phyloP scores from a whole-genome alignment of 176 grass and related monocot genomes.

The Phoenix dactylifera region DNA sequence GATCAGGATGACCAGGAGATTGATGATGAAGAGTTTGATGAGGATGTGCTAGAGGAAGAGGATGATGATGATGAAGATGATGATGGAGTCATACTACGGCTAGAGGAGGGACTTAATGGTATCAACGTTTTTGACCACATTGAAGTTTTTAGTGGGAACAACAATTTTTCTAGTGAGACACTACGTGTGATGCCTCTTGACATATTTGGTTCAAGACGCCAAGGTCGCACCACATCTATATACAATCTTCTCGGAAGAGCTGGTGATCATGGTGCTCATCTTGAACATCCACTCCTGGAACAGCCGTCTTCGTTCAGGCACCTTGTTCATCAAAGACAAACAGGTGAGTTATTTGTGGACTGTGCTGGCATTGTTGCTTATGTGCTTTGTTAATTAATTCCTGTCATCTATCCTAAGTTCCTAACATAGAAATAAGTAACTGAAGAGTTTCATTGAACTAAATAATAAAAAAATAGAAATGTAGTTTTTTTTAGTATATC shows the following conservation, averaged over 20 bases:
- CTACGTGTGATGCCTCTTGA: constrained; percentile 92
- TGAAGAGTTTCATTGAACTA: too few species aligned
- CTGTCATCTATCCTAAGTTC: too few species aligned
- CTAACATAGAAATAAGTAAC: too few species aligned
- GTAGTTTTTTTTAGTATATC: too few species aligned
- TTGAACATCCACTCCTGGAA: constrained; percentile 87
- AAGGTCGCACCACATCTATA: constrained; percentile 89
- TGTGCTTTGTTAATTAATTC: too few species aligned
- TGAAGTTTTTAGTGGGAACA: constrained; percentile 73
- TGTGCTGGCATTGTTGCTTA: neutral
- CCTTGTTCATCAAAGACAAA: constrained; percentile 62
- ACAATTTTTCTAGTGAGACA: constrained; percentile 63
- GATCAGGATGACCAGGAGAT: constrained; percentile 98
- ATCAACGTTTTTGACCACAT: constrained; percentile 99
- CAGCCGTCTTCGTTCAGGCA: constrained; percentile 60
- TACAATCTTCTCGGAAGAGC: constrained; percentile 91
- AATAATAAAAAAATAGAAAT: too few species aligned
- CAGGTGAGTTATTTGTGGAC: constrained; percentile 34
- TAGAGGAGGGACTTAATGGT: constrained; percentile 96
- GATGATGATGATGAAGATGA: constrained; percentile 76
- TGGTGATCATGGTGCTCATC: constrained; percentile 48
- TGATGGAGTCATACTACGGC: constrained; percentile 86
- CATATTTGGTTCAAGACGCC: constrained; percentile 89
- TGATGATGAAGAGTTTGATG: constrained; percentile 97
- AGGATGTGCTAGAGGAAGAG: constrained; percentile 90